phyloP scores from a whole-genome alignment of 2,329 filamentous ascomycete genomes.

The Hypoxylon rubiginosum region DNA sequence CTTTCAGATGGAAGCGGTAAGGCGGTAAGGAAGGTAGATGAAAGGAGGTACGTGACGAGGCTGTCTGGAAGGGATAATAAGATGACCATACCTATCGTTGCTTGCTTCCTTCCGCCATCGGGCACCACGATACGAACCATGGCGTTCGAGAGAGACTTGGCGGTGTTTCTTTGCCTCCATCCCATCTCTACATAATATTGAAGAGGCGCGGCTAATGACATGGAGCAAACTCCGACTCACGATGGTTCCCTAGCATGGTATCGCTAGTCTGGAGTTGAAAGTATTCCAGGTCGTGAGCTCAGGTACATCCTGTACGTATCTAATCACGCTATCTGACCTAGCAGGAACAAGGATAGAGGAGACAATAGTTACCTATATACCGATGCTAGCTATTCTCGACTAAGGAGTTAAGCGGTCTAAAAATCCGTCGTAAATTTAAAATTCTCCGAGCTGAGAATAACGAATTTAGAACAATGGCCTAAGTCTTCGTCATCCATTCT shows the following conservation, averaged over 20 bases:
- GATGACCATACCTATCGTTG: background rate
- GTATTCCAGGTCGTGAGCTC: background rate
- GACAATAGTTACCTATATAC: background rate
- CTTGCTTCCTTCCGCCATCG: background rate
- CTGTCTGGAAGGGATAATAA: background rate
- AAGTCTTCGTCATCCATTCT: background rate
- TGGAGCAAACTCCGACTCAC: background rate
- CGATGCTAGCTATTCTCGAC: background rate
- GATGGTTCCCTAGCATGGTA: background rate
- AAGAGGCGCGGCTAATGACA: background rate
- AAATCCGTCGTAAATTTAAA: no score
- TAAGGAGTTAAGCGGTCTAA: no score
- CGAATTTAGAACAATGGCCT: background rate
- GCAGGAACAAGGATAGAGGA: background rate
- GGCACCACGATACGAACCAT: background rate
- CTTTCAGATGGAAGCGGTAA: background rate
- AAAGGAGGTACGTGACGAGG: background rate
- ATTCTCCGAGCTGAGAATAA: no score
- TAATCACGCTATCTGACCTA: background rate
- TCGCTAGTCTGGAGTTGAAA: background rate
- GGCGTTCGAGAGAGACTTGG: background rate
- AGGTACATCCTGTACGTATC: background rate
- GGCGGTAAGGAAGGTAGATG: background rate
- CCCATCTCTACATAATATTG: constrained; percentile 1
- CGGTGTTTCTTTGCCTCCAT: background rate